Base-by-base conservation (phyloP, 2,329 filamentous ascomycete species). In the Fusarium austroafricanum region DNA sequence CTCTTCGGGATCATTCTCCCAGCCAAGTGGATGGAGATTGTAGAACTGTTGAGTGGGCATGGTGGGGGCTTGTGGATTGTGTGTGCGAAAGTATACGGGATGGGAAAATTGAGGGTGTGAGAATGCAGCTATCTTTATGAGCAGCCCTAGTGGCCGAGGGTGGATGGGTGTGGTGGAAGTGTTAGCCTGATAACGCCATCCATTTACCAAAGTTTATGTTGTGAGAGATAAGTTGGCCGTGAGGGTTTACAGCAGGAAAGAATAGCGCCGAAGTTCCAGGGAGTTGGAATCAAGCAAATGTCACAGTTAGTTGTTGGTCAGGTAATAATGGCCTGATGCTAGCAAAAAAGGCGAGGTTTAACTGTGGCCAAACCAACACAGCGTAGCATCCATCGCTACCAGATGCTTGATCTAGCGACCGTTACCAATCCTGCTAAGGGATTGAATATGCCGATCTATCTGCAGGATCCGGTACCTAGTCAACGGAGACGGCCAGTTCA, bases 1-100 rank as follows among this genome's bases (percentile, higher is more conserved):
- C 49, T 80, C 79, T 7, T 76, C 72, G 0, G 76, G 75, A 33
- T 79, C 76, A n/a, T 70, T 73, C 49, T 81, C 77, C 79, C 78
- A 81, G 1, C 77, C 78, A 1, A 54, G 45, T 1, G 79, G 78
- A 38, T 72, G 77, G 10, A 81, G 67, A 17, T 76, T 56, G 33
- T 68, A 74, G 10, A 72, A 61, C 3, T 78, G 49, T 43, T 74
- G 37, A 45, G 68, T 71, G 2, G 76, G 71, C 77, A 79, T 79
- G 56, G 14, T 37, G 23, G 18, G 18, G 33, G 29, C 12, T 15
- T 20, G 39, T 26, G 29, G 39, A 26, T 46, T 26, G 14, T 17
- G 29, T 20, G 20, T 53, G 21, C 28, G 29, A 17, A 31, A 37
- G 21, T 37, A 10, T 28, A 5, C 21, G 12, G 10, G 20, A 28